A percentile compares a stretch with the other conserved stretches of the same genome.
These are phyloP conservation scores for Cyclanthera cordifolia DNA, from an alignment of 306 rosid species.

Conservation along the genomic window DNA sequence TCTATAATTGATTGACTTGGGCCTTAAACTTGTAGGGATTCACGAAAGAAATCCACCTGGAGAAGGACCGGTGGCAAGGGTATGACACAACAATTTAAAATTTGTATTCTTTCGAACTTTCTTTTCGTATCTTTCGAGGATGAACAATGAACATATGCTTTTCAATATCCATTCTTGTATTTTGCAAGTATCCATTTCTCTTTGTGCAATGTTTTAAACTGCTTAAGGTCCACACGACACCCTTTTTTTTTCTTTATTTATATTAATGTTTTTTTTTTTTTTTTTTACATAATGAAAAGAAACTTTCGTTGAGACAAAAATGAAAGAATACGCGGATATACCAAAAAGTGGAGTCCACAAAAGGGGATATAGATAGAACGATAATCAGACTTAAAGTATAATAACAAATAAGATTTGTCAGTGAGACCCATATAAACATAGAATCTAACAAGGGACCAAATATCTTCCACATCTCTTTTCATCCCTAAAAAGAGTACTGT, in stretches of 20 bases:
- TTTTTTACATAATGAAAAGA: too few species aligned
- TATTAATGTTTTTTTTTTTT: not conserved
- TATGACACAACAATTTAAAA: constrained; percentile 24
- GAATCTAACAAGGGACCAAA: too few species aligned
- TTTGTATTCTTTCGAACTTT: not conserved
- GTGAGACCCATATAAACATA: too few species aligned
- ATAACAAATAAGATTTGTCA: too few species aligned
- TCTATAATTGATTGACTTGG: constrained; percentile 7
- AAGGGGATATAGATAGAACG: too few species aligned
- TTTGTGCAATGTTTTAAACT: not conserved
- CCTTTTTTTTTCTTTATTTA: not conserved
- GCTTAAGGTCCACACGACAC: not conserved
- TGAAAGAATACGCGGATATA: too few species aligned
- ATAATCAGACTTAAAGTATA: too few species aligned
- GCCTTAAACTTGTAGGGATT: constrained; percentile 53
- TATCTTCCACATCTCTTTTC: too few species aligned
- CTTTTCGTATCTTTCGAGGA: not conserved
- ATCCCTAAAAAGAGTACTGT: too few species aligned
- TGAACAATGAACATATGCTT: not conserved
- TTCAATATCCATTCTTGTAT: not conserved
- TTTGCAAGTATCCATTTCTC: not conserved
- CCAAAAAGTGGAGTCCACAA: too few species aligned
- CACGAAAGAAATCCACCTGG: constrained; percentile 93
- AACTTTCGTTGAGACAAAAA: not conserved
- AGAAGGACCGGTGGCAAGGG: constrained; percentile 98